Percentiles rank a stretch among this genome's conserved stretches.
Evolutionary conservation across 257 asterid species (phyloP).

Genomic region (Mentha longifolia): DNA sequence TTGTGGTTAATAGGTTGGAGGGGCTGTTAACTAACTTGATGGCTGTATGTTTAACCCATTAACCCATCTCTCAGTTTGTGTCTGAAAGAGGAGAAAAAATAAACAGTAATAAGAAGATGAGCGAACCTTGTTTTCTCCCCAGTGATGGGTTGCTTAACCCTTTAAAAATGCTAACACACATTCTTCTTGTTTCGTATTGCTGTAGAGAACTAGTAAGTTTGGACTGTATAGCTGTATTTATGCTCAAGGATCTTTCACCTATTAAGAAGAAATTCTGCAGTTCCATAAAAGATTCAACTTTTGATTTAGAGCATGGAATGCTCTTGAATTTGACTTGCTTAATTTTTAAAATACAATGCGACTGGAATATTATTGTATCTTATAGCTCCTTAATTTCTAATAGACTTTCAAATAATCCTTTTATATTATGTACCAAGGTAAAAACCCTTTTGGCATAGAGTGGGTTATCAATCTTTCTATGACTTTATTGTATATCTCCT

Average conservation of each 20-base stretch:
- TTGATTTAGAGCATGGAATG: slow-evolving; percentile 12
- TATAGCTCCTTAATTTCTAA: too few species aligned
- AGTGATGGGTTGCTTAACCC: not conserved
- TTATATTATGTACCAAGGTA: too few species aligned
- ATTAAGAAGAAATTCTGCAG: not conserved
- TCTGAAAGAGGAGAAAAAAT: not conserved
- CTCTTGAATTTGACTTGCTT: slow-evolving; percentile 4
- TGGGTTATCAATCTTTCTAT: slow-evolving; percentile 2
- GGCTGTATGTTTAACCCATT: slow-evolving; percentile 7
- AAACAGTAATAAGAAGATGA: not conserved
- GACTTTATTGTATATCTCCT: slow-evolving; percentile 5
- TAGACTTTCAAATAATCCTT: too few species aligned
- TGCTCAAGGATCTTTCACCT: not conserved
- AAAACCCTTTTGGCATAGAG: not conserved
- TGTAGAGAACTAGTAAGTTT: not conserved
- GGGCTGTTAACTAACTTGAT: slow-evolving; percentile 14
- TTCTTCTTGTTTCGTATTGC: slow-evolving; percentile 13
- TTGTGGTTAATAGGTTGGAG: slow-evolving; percentile 1
- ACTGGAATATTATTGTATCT: not conserved
- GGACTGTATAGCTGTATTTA: slow-evolving; percentile 16
- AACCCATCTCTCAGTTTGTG: not conserved
- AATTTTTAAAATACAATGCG: not conserved
- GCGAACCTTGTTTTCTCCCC: not conserved
- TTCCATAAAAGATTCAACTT: not conserved
- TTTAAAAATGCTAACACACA: not conserved